Evolutionary conservation across 805 yeast species (phyloP), one percentile per base, ranked within the genome.

Genomic region (Suhomyces canberraensis): DNA sequence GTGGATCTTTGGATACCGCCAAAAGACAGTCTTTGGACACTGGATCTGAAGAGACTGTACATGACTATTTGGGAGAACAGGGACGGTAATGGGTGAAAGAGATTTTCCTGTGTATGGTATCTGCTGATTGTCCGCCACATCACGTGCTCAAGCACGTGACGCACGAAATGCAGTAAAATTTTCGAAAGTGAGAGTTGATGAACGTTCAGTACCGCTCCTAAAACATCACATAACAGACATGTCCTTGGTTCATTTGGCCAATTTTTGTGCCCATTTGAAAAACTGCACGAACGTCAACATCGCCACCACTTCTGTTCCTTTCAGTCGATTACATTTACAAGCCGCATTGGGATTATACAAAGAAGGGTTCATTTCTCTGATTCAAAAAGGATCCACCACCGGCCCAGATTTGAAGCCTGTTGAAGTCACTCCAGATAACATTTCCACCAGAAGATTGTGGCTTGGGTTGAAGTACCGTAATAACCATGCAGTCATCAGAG

Each of bases 391-490:
- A 3, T 20, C 91, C 7, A 68, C 77, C 2, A 57, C 74, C 8
- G 96, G 96, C 1, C 98, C 98, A 11, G 98, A 93, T 58, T 56
- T 66, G 30, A 67, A 66, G 2, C 83, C 90, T 1, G 79, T 78
- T 3, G 89, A 83, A 29, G 84, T 79, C 16, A 89, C 98, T 0
- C 89, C 84, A 22, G 95, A 86, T 56, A 90, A 91, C 55, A 78
- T 93, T 20, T 63, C 95, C 14, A 75, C 90, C 1, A 79, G 98
- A 54, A 75, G 95, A 48, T 72, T 93, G 34, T 93, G 98, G 98
- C 60, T 93, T 15, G 95, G 90, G 2, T 69, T 93, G 58, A 93
- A 93, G 59, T 93, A 93, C 60, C 78, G 91, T 54, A 78, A 87
- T 46, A 78, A 82, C 53, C 69, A 72, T 47, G 83, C 96, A 0